Base-by-base conservation (phyloP, 2,329 filamentous ascomycete species). In the Trichoderma sp. region DNA sequence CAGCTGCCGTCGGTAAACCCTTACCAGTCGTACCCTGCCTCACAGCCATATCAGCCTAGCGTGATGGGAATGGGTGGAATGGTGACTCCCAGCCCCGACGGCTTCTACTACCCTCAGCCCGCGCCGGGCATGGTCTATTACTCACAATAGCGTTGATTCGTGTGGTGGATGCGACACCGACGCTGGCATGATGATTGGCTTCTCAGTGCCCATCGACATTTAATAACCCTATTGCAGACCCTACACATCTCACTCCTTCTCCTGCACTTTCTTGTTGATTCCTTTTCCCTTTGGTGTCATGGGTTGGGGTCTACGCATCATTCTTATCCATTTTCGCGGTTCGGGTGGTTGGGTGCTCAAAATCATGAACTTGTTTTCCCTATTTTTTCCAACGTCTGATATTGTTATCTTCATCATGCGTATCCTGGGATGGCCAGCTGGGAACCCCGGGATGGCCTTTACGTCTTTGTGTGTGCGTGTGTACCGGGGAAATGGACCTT, bases 51-150 rank as follows among this genome's bases (percentile, higher is more conserved):
- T 76, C 84, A 85, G 71, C 79, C 84, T 21, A 88, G 86, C 57
- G 85, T 90, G 60, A 85, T 91, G 73, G 90, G 90, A 57, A 93
- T 95, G 88, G 91, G 90, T 74, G 91, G 92, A 11, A 94, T 96
- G 90, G 92, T 94, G 84, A 92, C 92, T 73, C 88, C 86, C 74
- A 90, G 84, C 77, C 86, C 88, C 77, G 86, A 90, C 80, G 86
- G 86, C 73, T 97, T 92, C 83, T 97, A 95, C 77, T 91, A 91
- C 77, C 85, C 88, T 26, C 89, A 88, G 75, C 82, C 84, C 67
- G 82, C 83, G 3, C 83, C 85, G 47, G 87, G 86, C 53, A 87
- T 89, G 81, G 83, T 90, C 74, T 91, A 89, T 80, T 91, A 90
- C 78, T 83, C 85, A 70, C 87, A 89, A 80, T 90, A 87, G 84